Evolutionary conservation across 2,329 filamentous ascomycete genomes (phyloP), one percentile per base, ranked within the genome.

Genomic region (Diaporthe nobilis): DNA sequence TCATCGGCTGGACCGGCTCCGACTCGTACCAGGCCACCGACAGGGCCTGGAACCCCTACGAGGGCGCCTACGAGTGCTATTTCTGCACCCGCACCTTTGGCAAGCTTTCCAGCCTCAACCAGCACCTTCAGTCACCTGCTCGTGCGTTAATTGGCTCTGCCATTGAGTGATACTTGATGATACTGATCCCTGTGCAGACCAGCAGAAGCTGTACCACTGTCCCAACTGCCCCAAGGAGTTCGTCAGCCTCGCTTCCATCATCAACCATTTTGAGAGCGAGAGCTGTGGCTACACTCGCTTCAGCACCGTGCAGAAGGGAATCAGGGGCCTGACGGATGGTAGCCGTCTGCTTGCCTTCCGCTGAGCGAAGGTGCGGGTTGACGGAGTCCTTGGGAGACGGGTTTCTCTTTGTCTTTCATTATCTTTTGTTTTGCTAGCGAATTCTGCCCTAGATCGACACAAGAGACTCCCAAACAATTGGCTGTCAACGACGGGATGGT

Each of bases 111-210:
- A 78, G 79, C 0, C 84, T 93, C 3, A 88, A 89, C 65, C 83
- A 86, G 72, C 91, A 93, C 78, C 80, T 93, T 1, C 86, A 85
- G 53, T 92, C 90, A 0, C 83, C 87, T 0, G 81, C 79, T 0
- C 90, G 91, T 83, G 84, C 86, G 82, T 85, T 57, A 2, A 25
- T 34, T 25, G 8, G 25, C 9, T 8, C 49, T 3, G 17, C 10
- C 4, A 2, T 4, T 39, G 2, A 12, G 13, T 28, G 2, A 3
- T 15, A 8, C 34, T 15, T 4, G 28, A 25, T 90, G 15, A 4
- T 20, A 44, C 75, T 78, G 42, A 77, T 44, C 13, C n/a, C 53
- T 37, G 42, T 25, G 31, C 71, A 84, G 83, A 88, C 72, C 83
- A 84, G 67, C 80, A 85, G 65, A 74, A 78, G 0, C 76, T 86